Conservation (phyloP, 2,329 filamentous ascomycete species). For the Capronia epimyces region DNA sequence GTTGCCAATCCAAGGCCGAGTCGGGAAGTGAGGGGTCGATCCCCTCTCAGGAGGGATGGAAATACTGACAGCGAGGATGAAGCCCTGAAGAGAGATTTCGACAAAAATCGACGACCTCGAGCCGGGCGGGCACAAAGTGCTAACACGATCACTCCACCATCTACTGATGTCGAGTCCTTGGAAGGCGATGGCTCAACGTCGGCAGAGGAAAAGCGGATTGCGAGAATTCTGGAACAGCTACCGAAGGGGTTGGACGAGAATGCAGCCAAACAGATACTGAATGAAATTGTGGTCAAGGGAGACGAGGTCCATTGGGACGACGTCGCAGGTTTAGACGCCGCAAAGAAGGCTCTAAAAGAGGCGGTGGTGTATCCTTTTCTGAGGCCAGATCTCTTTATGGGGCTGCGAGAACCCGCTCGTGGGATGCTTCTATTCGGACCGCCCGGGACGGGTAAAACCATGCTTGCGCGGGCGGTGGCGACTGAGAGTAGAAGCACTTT, state of each 20-base stretch:
- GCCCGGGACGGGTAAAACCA: constrained; percentile 97
- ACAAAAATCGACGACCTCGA: constrained; percentile 14
- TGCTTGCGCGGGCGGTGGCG: constrained; percentile 89
- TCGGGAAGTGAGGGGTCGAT: constrained; percentile 17
- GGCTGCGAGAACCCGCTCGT: constrained; percentile 82
- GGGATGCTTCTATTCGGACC: constrained; percentile 96
- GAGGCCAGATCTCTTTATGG: constrained; percentile 91
- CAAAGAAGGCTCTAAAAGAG: constrained; percentile 88
- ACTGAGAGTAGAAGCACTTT: constrained; percentile 94
- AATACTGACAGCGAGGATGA: constrained; percentile 37
- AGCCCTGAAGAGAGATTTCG: constrained; percentile 18
- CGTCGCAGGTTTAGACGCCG: constrained; percentile 81
- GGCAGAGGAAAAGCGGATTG: constrained; percentile 51
- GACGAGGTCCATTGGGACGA: constrained; percentile 95
- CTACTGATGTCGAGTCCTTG: constrained; percentile 46
- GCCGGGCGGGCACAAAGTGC: constrained; percentile 33
- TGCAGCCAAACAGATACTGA: constrained; percentile 85
- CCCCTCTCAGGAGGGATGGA: constrained; percentile 13
- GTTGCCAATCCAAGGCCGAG: constrained; percentile 30
- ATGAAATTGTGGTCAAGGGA: constrained; percentile 90
- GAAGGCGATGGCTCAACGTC: constrained; percentile 48
- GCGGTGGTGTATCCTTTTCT: constrained; percentile 96
- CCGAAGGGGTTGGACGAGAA: constrained; percentile 74
- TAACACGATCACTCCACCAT: constrained; percentile 44
- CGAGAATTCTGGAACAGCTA: constrained; percentile 65